Conservation (phyloP, 2,329 filamentous ascomycete species). For the Stylonectria norvegica region DNA sequence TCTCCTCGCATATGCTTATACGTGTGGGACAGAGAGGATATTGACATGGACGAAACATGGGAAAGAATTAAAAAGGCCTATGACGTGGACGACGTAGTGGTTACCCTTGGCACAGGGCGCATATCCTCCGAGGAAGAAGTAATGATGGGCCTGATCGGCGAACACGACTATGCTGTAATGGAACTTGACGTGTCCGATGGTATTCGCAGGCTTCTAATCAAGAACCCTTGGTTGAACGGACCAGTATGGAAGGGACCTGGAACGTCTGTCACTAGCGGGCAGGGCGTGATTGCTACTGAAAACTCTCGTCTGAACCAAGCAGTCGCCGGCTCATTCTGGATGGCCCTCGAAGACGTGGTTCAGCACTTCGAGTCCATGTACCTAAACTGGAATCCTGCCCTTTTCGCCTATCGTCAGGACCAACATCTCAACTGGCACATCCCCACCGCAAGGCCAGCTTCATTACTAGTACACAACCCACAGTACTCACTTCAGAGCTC, state of each 20-base stretch:
- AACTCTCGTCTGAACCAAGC: conserved; percentile 9
- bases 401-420: conserved; percentile 80
- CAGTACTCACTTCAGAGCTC: conserved; percentile 68
- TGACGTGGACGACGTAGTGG: conserved; percentile 72
- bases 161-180: conserved; percentile 92
- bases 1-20: conserved; percentile 3
- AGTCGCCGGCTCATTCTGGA: conserved; percentile 81
- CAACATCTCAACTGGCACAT: conserved; percentile 84
- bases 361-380: conserved; percentile 96
- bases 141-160: conserved; percentile 75
- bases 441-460: conserved; percentile 46
- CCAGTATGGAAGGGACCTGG: conserved; percentile 60
- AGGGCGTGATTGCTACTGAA: neutral
- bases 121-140: conserved; percentile 74
- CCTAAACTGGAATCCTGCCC: conserved; percentile 89
- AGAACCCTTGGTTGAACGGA: conserved; percentile 93
- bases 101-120: conserved; percentile 87
- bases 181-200: conserved; percentile 64
- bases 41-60: conserved; percentile 76
- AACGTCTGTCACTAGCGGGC: neutral
- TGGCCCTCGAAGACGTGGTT: conserved; percentile 79
- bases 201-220: conserved; percentile 71
- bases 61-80: conserved; percentile 71
- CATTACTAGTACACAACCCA: conserved; percentile 62
- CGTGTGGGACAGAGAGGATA: conserved; percentile 59